Evolutionary conservation across 805 yeast genomes (phyloP).

Genomic region (Nematodospora valgi): DNA sequence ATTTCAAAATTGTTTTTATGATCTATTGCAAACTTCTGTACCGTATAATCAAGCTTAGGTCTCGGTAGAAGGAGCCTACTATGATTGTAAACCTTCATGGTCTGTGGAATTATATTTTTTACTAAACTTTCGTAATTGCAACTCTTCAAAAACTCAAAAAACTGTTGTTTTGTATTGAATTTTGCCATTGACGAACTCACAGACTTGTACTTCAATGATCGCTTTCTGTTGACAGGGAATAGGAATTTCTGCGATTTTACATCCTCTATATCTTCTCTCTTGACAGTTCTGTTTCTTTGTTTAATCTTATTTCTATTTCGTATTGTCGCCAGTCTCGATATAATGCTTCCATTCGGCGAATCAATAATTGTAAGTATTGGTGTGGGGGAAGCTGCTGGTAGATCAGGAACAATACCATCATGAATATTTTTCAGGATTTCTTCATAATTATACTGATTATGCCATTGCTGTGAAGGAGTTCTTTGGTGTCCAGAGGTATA

Average conservation of each 20-base stretch:
- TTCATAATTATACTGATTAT: slow-evolving; percentile 3
- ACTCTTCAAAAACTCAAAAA: slow-evolving; percentile 18
- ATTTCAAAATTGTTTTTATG: background rate
- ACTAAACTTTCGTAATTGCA: slow-evolving; percentile 20
- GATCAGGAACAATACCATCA: background rate
- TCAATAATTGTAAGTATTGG: background rate
- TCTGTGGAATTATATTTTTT: slow-evolving; percentile 25
- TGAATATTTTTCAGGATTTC: slow-evolving; percentile 4
- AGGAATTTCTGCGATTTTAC: slow-evolving; percentile 5
- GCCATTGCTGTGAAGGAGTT: slow-evolving; percentile 5
- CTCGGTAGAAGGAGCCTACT: slow-evolving; percentile 12
- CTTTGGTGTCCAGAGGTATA: slow-evolving; percentile 11
- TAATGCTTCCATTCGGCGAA: slow-evolving; percentile 8
- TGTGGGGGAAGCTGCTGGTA: background rate
- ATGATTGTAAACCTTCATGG: slow-evolving; percentile 24
- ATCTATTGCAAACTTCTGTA: background rate
- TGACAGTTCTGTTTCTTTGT: slow-evolving; percentile 25
- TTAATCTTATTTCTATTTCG: slow-evolving; percentile 28
- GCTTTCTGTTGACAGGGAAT: slow-evolving; percentile 34
- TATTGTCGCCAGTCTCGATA: slow-evolving; percentile 29
- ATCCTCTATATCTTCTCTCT: slow-evolving; percentile 4
- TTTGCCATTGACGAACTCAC: slow-evolving; percentile 14
- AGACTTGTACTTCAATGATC: slow-evolving; percentile 29
- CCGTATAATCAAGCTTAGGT: slow-evolving; percentile 12
- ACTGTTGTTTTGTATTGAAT: slow-evolving; percentile 18